Base-by-base conservation (phyloP, 2,329 filamentous ascomycete genomes). In the Coniochaeta hoffmannii region DNA sequence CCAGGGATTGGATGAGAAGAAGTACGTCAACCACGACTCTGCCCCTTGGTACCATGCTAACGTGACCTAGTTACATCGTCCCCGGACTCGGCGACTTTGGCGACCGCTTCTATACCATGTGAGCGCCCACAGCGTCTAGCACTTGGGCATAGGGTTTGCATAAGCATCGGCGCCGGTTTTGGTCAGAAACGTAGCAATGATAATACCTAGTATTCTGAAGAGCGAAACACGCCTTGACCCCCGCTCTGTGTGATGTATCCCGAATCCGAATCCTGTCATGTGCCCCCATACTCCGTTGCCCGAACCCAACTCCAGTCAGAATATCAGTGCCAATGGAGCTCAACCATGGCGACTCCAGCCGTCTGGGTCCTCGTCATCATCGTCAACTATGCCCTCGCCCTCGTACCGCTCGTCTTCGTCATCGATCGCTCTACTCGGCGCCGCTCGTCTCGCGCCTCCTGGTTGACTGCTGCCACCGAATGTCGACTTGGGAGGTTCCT, bases 31-130 rank as follows among this genome's bases (percentile, higher is more conserved):
- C 53, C 35, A 26, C 53, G 35, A 38, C 50, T 50, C 50, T 19
- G 36, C 19, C 14, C 19, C 19, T n/a, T n/a, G 31, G 12, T 28
- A 17, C 31, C 46, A 55, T 62, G 62, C 74, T 78, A 69, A 78
- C 68, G 55, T 52, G 55, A 58, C 34, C 60, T 69, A 97, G 93
- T 71, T 97, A 97, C 70, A 97, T 97, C 67, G 84, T 96, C 55
- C 93, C 93, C 28, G 93, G 93, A 28, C 79, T 97, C 17, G 93
- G 93, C 62, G 93, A 97, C 70, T 97, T 97, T 71, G 93, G 93
- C 58, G 93, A 97, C 70, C 81, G 93, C 61, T 97, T 94, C 73
- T 97, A 97, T 72, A 97, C 93, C 55, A 83, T 96, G 71, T 96
- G 49, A 51, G 3, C n/a, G n/a, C 26, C 17, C 30, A 50, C 30